Base-by-base conservation (phyloP, 495 filamentous ascomycete species). In the Halenospora varia region DNA sequence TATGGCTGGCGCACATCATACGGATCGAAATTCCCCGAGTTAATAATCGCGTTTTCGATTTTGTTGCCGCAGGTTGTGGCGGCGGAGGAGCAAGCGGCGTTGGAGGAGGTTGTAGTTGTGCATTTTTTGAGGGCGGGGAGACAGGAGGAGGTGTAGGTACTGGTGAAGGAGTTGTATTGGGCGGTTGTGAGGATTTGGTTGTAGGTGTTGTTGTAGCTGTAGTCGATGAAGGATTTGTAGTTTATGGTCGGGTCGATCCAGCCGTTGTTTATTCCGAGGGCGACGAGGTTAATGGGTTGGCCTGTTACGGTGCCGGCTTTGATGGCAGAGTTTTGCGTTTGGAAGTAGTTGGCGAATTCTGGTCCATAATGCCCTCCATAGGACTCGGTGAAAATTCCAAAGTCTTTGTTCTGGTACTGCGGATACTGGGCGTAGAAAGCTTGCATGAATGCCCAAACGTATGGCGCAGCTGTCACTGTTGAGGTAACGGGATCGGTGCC, bases 311-410 rank as follows among this genome's bases (percentile, higher is more conserved):
- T 62, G 2, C 76, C 76, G 10, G 57, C 53, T 19, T 63, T 60
- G 51, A 79, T 73, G 10, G 67, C 74, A 3, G 67, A 63, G 60
- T 85, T 85, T 62, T 82, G 78, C 10, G 74, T 54, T 50, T 77
- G 62, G 53, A 82, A 76, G 60, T 82, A 81, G 29, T 70, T 57
- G 2, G 74, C 73, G 55, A 83, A 82, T 44, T 74, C 78, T 11
- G 81, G 81, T 1, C 72, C 74, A 53, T 81, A 83, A 58, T 82
- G 79, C 4, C 80, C 81, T 19, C 81, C 81, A 55, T 84, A 84
- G 0, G 76, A 79, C 67, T 83, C 73, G 3, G 78, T 82, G 66
- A 77, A 81, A 40, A 82, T 67, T 3, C 75, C 77, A 60, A 83
- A 82, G 52, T 81, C 71, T 8, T 78, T 74, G 54, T 67, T 77